Evolutionary conservation across 495 filamentous ascomycete species (phyloP).

Genomic region (Friedmanniomyces simplex): DNA sequence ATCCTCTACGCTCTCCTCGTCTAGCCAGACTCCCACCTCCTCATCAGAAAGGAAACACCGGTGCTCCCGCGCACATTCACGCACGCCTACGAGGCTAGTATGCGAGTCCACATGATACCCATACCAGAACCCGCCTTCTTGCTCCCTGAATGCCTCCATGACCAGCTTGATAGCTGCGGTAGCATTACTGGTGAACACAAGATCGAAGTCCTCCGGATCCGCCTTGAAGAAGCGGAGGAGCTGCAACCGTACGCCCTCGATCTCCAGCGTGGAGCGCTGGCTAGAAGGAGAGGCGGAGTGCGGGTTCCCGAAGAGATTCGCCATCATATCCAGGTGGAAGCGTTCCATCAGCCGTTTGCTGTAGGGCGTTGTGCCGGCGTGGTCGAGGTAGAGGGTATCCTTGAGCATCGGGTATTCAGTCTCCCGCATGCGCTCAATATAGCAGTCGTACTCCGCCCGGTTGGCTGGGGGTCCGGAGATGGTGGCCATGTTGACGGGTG

Average conservation of each 20-base stretch:
- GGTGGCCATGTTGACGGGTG: too few relatives aligned
- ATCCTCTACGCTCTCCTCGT: slow-evolving; percentile 22
- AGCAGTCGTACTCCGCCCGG: slow-evolving; percentile 44
- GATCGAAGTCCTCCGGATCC: slow-evolving; percentile 69
- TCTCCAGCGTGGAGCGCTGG: slow-evolving; percentile 57
- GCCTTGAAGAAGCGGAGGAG: slow-evolving; percentile 75
- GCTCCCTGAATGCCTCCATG: slow-evolving; percentile 53
- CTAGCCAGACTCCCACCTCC: slow-evolving; percentile 57
- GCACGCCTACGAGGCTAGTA: slow-evolving; percentile 76
- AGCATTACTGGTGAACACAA: slow-evolving; percentile 87
- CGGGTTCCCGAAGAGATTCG: slow-evolving; percentile 79
- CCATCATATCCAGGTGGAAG: slow-evolving; percentile 64
- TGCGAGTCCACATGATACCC: slow-evolving; percentile 76
- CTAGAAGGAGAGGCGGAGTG: slow-evolving; percentile 80
- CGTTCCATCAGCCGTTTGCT: slow-evolving; percentile 69
- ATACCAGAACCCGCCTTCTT: slow-evolving; percentile 62
- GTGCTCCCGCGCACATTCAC: slow-evolving; percentile 57
- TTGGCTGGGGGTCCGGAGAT: too few relatives aligned
- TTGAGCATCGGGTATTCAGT: slow-evolving; percentile 73
- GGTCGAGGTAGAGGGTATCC: slow-evolving; percentile 69
- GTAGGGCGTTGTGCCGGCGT: slow-evolving; percentile 81
- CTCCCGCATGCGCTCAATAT: slow-evolving; percentile 57
- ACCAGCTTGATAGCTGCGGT: slow-evolving; percentile 87
- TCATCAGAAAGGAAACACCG: slow-evolving; percentile 56
- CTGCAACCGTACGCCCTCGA: slow-evolving; percentile 65